Evolutionary conservation across 202 grass and related monocot genomes (phyloP).

Genomic region (Panicum virgatum): DNA sequence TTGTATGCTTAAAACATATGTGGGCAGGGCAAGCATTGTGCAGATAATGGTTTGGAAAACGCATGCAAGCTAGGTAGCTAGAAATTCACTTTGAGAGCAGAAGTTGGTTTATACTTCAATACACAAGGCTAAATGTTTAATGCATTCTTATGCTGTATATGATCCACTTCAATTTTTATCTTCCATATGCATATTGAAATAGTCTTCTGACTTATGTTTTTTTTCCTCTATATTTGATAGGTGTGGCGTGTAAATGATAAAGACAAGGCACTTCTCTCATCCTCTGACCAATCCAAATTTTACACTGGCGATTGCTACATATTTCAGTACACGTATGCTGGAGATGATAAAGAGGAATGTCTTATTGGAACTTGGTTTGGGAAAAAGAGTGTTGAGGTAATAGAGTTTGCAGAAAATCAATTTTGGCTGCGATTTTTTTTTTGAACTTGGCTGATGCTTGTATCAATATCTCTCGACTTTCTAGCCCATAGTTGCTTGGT

Average conservation of each 20-base stretch:
- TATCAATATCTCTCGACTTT: neutral
- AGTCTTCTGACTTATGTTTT: neutral
- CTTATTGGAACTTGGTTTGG: conserved; percentile 96
- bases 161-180: conserved; percentile 9
- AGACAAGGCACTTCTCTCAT: conserved; percentile 69
- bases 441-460: neutral
- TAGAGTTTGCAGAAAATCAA: conserved; percentile 31
- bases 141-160: conserved; percentile 29
- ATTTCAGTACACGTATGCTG: conserved; percentile 88
- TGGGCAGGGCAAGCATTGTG: neutral
- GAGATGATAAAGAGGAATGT: conserved; percentile 86
- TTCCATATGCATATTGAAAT: conserved; percentile 1
- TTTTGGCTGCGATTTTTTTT: neutral
- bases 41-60: neutral
- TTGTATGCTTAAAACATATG: neutral
- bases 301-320: conserved; percentile 92
- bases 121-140: neutral
- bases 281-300: conserved; percentile 79
- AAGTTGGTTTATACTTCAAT: neutral
- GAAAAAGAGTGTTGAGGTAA: conserved; percentile 85
- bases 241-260: conserved; percentile 92
- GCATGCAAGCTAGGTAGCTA: neutral
- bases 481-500: neutral
- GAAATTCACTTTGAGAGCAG: neutral
- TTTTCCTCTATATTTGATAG: conserved; percentile 34